Base-by-base conservation (phyloP, 306 rosid genomes). In the Betula pendula region DNA sequence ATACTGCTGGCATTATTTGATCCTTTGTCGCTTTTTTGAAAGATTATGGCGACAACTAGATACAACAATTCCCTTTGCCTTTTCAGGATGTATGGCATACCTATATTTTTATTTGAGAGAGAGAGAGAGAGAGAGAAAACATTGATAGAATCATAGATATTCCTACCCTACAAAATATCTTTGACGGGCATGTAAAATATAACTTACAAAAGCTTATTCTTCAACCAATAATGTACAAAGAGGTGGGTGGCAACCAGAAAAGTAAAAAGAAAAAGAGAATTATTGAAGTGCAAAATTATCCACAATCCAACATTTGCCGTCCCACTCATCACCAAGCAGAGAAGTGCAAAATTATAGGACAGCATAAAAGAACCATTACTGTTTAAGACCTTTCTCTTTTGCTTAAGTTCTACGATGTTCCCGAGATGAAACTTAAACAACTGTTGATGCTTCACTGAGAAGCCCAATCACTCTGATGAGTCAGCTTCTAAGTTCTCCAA, bases 401-500 rank as follows among this genome's bases (percentile, higher is more conserved):
- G 27, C 70, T 38, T 11, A 40, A 66, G 25, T 66, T 35, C 6
- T 11, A 19, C 3, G 16, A 66, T 11, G 15, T 5, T 38, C 70
- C 40, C 13, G 1, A 31, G 14, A 16, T 60, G 42, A 60, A 60
- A 60, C 15, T 29, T 25, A 22, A 1, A 24, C 11, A 58, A 12
- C 33, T 58, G 27, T 25, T 24, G 65, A 58, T 10, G 35, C 35
- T 58, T 22, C 27, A 16, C 31, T 3, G 35, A 58, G 33, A 58
- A 58, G 65, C 35, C 35, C 33, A 58, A 25, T 58, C 65, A 58
- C 69, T 63, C 6, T 10, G 13, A 7, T 17, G 42, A 31, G 68
- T 62, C 67, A 8, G 68, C 68, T 31, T 19, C 70, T 38, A 65
- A 35, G 44, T 33, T 65, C 13, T 33, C 70, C 70, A 65, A 38